Percentiles rank a stretch among this genome's conserved stretches.
phyloP scores from a whole-genome alignment of 306 rosid genomes.

The Lathyrus sativus region DNA sequence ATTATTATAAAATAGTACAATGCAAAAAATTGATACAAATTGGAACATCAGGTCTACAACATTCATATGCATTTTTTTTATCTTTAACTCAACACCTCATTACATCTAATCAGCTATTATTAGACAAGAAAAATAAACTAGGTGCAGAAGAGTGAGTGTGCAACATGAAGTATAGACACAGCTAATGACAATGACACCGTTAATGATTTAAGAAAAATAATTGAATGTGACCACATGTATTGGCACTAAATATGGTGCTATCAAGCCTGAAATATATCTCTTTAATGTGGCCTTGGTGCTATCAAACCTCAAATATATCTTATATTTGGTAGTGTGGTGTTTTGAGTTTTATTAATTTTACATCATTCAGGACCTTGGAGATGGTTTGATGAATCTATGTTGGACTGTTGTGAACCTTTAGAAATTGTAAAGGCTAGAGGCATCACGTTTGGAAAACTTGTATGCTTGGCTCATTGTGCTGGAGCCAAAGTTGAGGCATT shows the following conservation, averaged over 20 bases:
- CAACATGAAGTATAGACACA: too few species aligned
- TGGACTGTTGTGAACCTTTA: conserved; percentile 92
- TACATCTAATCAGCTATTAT: not conserved
- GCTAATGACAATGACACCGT: too few species aligned
- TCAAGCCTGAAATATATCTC: too few species aligned
- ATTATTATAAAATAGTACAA: not conserved
- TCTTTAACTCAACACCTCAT: not conserved
- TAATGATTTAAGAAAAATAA: too few species aligned
- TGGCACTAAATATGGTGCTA: too few species aligned
- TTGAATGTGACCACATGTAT: too few species aligned
- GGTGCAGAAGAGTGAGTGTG: too few species aligned
- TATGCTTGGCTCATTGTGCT: conserved; percentile 89
- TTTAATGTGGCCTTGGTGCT: too few species aligned
- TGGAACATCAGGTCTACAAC: not conserved
- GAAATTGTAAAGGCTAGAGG: conserved; percentile 80
- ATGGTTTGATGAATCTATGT: conserved; percentile 98
- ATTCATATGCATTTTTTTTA: not conserved
- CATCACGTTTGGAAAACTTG: conserved; percentile 88
- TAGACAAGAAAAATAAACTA: too few species aligned
- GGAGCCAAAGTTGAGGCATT: conserved; percentile 97
- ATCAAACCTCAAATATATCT: too few species aligned
- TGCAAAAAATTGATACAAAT: not conserved
- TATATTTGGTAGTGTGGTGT: too few species aligned
- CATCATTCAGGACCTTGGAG: conserved; percentile 72
- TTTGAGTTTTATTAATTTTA: too few species aligned